Evolutionary conservation across 2,329 filamentous ascomycete species (phyloP).

Genomic region (Cercospora zeina): DNA sequence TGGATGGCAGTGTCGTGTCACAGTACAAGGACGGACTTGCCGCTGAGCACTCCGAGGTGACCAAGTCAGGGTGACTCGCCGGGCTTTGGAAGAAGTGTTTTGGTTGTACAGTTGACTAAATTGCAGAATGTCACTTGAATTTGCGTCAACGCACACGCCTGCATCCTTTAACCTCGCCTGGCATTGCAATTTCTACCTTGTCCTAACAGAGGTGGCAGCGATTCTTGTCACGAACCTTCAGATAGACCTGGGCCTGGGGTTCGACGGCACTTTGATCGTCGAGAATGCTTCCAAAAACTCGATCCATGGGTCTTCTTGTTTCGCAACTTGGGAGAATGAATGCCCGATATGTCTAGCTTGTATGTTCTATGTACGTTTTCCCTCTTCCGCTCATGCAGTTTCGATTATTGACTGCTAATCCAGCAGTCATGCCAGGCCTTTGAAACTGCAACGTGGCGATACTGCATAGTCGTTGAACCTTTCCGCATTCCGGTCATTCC

Average conservation of each 20-base stretch:
- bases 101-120: neutral
- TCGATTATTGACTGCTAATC: neutral
- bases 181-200: neutral
- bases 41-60: constrained; percentile 25
- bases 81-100: constrained; percentile 3
- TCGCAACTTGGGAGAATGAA: neutral
- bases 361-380: neutral
- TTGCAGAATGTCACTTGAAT: neutral
- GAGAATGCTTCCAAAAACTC: too few relatives aligned
- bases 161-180: neutral
- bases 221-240: neutral
- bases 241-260: too few relatives aligned
- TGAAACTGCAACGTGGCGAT: neutral
- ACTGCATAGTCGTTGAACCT: too few relatives aligned
- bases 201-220: neutral
- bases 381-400: neutral
- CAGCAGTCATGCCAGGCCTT: neutral
- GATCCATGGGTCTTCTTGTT: too few relatives aligned
- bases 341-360: neutral
- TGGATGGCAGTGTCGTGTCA: constrained; percentile 36
- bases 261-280: too few relatives aligned
- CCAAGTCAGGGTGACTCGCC: constrained; percentile 20
- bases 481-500: too few relatives aligned
- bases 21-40: constrained; percentile 27
- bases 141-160: neutral